Evolutionary conservation across 306 rosid species (phyloP), one percentile per base, ranked within the genome.

Genomic region (Oxytropis ochrocephala): DNA sequence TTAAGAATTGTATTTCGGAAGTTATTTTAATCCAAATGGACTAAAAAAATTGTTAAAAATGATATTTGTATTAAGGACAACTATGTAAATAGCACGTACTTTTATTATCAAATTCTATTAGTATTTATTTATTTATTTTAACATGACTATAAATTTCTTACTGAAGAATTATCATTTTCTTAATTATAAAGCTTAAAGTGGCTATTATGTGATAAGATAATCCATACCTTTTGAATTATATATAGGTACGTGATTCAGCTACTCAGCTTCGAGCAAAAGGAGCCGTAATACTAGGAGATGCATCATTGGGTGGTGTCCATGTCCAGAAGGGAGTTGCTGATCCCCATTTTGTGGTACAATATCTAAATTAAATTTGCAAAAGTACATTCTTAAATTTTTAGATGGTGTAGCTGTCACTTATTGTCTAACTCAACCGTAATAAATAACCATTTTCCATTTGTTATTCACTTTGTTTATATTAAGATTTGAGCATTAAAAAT

Each of bases 211-310:
- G n/a, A n/a, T n/a, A n/a, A n/a, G n/a, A n/a, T 8, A 36, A 6
- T 36, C 7, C 7, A 9, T 36, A 8, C 8, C 5, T 5, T 24
- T 56, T 58, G 3, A 58, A 5, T 7, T 30, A 7, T n/a, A n/a
- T n/a, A n/a, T 11, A 67, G 83, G 67, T 62, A 0, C 21, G 18
- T 24, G 72, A 74, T 1, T 36, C 79, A 3, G 68, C 76, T 5
- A 17, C 11, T 16, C 83, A 74, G 68, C 79, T 79, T 2, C 39
- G 47, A 36, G 67, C 56, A 47, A 79, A 17, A 11, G 79, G 73
- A 35, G 47, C 0, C 2, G 67, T 74, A 7, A 69, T 41, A 0
- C 6, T 50, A 1, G 42, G 13, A 43, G 63, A 30, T 44, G 18
- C 32, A 7, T n/a, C 33, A 47, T 24, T 74, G 63, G 65, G 76